These are phyloP conservation scores for Naegleria lovaniensis DNA, from an alignment of 208 protist species.

Conservation along the genomic window DNA sequence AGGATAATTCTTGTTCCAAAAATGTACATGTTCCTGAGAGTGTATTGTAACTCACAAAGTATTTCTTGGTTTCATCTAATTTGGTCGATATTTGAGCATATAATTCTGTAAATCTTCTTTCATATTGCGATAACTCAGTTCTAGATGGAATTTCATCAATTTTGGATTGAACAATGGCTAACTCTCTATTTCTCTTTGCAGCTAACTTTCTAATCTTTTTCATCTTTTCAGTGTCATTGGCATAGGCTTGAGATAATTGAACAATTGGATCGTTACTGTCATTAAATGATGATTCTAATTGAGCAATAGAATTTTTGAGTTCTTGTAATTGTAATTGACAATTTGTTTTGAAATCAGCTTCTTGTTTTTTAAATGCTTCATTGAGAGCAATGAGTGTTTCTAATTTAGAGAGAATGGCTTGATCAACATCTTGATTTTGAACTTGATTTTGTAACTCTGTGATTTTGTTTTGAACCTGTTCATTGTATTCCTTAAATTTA, in stretches of 20 bases:
- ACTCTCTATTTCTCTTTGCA: constrained; percentile 56
- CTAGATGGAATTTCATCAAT: constrained; percentile 68
- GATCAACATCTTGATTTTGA: background rate
- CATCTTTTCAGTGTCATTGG: constrained; percentile 39
- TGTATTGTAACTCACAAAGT: constrained; percentile 66
- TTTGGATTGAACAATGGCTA: constrained; percentile 51
- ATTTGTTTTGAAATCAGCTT: constrained; percentile 48
- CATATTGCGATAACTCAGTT: constrained; percentile 68
- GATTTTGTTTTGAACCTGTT: background rate
- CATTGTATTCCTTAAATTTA: background rate
- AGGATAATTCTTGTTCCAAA: constrained; percentile 51
- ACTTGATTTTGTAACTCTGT: background rate
- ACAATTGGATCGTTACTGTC: background rate
- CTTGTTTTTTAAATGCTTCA: constrained; percentile 53
- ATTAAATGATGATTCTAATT: background rate
- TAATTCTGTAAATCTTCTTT: constrained; percentile 66
- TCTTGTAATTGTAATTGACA: constrained; percentile 54
- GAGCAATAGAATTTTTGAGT: constrained; percentile 31
- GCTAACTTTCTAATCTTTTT: constrained; percentile 42
- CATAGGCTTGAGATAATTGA: constrained; percentile 40
- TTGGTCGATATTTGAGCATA: constrained; percentile 61
- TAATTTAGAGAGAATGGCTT: constrained; percentile 27
- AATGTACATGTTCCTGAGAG: constrained; percentile 46
- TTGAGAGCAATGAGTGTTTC: constrained; percentile 47
- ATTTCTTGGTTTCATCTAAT: constrained; percentile 60